phyloP scores from a whole-genome alignment of 345 rosid species.

The Camelina laxa region DNA sequence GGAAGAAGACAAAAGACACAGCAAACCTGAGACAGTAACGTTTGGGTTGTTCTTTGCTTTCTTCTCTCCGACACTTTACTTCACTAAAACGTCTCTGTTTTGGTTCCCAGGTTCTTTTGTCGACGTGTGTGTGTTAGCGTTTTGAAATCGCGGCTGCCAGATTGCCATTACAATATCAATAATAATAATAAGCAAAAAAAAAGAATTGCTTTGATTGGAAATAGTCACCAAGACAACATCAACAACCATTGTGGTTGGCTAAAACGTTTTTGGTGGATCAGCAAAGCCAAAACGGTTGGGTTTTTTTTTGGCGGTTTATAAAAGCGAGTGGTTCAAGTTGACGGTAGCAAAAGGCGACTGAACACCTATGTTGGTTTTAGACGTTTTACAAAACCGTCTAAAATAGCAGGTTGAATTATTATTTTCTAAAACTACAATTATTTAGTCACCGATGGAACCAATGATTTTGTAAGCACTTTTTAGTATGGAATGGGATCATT shows the following conservation, averaged over 20 bases:
- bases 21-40: conserved; percentile 27
- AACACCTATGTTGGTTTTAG: background rate
- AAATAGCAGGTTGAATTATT: background rate
- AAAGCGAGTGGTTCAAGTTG: background rate
- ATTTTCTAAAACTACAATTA: background rate
- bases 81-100: conserved; percentile 39
- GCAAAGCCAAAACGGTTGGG: background rate
- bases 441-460: conserved; percentile 3
- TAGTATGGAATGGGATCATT: background rate
- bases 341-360: background rate
- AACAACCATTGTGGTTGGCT: background rate
- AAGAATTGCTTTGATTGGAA: no score
- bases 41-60: conserved; percentile 34
- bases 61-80: conserved; percentile 37
- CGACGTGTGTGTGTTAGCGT: conserved; percentile 2
- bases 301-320: background rate
- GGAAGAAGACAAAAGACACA: conserved; percentile 27
- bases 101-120: conserved; percentile 14
- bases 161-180: background rate
- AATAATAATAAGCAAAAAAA: no score
- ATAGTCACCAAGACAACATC: background rate
- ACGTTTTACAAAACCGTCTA: background rate
- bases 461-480: conserved; percentile 1
- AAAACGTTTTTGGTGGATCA: background rate
- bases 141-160: conserved; percentile 31